These are phyloP conservation scores for Pseudogymnoascus sp. DNA, from an alignment of 2,329 filamentous ascomycete genomes.

Conservation along the genomic window DNA sequence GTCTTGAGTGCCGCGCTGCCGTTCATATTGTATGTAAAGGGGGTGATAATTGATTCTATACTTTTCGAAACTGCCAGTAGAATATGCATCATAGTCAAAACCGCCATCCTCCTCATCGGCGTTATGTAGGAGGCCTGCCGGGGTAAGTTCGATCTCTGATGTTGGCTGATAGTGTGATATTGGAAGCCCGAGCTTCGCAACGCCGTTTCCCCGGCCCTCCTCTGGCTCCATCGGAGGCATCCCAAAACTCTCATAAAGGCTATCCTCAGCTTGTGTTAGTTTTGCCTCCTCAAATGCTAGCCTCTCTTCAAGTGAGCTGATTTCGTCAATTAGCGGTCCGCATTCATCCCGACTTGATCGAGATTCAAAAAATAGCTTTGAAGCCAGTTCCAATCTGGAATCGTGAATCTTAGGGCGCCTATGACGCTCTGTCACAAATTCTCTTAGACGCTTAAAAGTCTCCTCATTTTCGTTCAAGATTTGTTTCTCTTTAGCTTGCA, in stretches of 20 bases:
- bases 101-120: not conserved
- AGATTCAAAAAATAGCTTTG: not conserved
- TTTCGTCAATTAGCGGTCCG: constrained; percentile 19
- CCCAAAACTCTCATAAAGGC: not conserved
- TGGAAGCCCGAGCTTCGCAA: not conserved
- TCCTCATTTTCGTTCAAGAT: not conserved
- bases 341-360: constrained; percentile 14
- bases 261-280: not conserved
- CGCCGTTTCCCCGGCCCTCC: constrained; percentile 4
- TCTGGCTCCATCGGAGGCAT: not conserved
- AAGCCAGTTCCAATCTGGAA: not conserved
- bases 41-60: constrained; percentile 15
- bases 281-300: constrained; percentile 13
- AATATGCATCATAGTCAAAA: not conserved
- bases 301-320: constrained; percentile 15
- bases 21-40: constrained; percentile 10
- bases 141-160: not conserved
- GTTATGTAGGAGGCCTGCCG: not conserved
- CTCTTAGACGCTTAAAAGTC: not conserved
- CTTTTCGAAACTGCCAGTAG: constrained; percentile 3
- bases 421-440: not conserved
- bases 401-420: not conserved
- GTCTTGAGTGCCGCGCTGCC: constrained; percentile 15
- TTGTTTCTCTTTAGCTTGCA: not conserved
- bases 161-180: not conserved